Evolutionary conservation across 805 yeast species (phyloP), one percentile per base, ranked within the genome.

Genomic region (Saturnispora saitoi): DNA sequence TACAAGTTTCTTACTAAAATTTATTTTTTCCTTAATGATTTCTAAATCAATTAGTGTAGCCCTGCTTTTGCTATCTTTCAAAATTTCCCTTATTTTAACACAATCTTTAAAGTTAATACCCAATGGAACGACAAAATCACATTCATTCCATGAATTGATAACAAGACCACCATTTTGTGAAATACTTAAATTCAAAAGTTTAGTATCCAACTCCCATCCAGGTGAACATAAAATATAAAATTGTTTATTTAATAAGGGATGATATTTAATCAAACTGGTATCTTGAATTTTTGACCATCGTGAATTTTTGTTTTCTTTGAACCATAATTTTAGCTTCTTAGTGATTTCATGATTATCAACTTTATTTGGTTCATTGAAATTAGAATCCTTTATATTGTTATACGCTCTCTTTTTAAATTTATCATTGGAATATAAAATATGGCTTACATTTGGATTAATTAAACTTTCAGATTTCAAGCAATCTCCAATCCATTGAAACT

Each of bases 401-500:
- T 39, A 12, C 4, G 74, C 63, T 20, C 70, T 52, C 0, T 48
- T 50, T 3, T 14, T 14, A 12, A 41, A 17, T 2, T 32, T 37
- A 29, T 42, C 47, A n/a, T 36, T 46, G 1, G 49, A 53, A 2
- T 29, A 8, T 24, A 75, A 73, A 34, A 82, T 68, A 56, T 86
- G 83, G 19, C 62, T 58, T 0, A 86, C 84, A 54, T 86, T 95
- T 6, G 84, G 54, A 2, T 71, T 72, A 0, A 86, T 62, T 2
- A 79, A 42, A 2, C 56, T 45, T 1, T 61, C 56, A 12, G 67
- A 60, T 15, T 61, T 57, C 2, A 86, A 65, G 55, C 93, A 80
- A 54, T 86, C 90, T 41, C 78, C 68, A 5, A 87, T 60, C 95
- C 96, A 91, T 29, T 66, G 61, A 0, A 95, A 88, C 45, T 65